Evolutionary conservation across 371 early-diverging fungal genomes (phyloP), one percentile per base, ranked within the genome.

Genomic region (Batkoa obscura): DNA sequence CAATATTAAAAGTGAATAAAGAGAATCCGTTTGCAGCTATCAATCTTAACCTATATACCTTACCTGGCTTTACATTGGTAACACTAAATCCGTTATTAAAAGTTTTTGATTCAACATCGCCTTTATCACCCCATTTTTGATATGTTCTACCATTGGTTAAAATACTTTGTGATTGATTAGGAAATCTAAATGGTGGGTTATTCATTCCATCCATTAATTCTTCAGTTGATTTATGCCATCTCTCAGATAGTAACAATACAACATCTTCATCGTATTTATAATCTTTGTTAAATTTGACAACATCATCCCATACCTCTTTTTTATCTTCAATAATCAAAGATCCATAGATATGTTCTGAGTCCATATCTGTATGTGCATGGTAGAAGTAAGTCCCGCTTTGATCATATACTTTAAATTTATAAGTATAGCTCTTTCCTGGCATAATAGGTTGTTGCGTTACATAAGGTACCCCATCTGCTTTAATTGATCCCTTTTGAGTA

Each of bases 391-490:
- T 73, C n/a, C 71, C 71, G 2, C 61, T 56, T 38, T 72, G 73
- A 5, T 64, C 60, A 9, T 43, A 38, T 0, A 71, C 57, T 12
- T 56, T 48, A 46, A 73, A 70, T 8, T 59, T 43, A n/a, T 70
- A 65, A 6, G 57, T 38, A 50, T 59, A 69, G 3, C 46, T 53
- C 0, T 35, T 50, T 2, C 68, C 69, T 33, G 71, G 68, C 1
- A 4, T 23, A 33, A 73, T 69, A 2, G 66, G 48, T 8, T 60
- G 54, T 55, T 73, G 73, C 1, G 68, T 69, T 1, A 73, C 56
- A 38, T 62, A 62, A 15, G 73, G 71, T 13, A 70, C 65, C 23
- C 73, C 73, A 43, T 73, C 73, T 0, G 69, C 53, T 45, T 64
- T 66, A 0, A 43, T 35, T 3, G 69, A 61, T 1, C 68, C 68